Evolutionary conservation across 78 protist genomes (phyloP).

Genomic region (Dictyostelium intermedium): DNA sequence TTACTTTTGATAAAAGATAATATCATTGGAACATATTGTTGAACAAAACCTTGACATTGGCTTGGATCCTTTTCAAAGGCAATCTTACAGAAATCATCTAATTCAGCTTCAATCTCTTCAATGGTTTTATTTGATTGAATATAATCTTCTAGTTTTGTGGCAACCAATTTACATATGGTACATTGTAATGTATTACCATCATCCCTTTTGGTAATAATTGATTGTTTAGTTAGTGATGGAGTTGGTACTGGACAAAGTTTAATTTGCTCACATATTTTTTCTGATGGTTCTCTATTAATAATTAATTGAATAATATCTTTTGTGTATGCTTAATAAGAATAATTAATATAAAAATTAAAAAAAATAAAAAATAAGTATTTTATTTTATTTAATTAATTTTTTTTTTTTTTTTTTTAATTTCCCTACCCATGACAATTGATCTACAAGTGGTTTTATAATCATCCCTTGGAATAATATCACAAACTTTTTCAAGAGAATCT

Average conservation of each 20-base stretch:
- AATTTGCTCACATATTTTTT: not conserved
- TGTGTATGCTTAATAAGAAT: not conserved
- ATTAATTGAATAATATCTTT: not conserved
- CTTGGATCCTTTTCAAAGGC: not conserved
- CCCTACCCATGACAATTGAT: not conserved
- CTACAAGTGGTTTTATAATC: not conserved
- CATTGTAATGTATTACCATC: not conserved
- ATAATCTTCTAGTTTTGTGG: not conserved
- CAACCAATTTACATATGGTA: not conserved
- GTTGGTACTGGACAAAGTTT: not conserved
- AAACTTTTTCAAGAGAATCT: not conserved
- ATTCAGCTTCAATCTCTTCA: not conserved
- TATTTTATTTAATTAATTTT: not conserved
- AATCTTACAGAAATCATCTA: constrained; percentile 4
- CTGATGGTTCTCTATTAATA: not conserved
- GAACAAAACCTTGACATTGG: constrained; percentile 7
- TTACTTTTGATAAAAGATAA: not conserved
- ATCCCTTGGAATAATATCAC: not conserved
- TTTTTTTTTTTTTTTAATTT: not conserved
- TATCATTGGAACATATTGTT: constrained; percentile 18
- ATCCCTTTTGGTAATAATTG: not conserved
- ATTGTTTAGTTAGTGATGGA: not conserved
- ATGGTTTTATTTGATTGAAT: not conserved
- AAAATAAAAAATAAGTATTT: not conserved
- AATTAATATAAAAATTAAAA: not conserved